A percentile compares a stretch with the other conserved stretches of the same genome.
These are phyloP conservation scores for Trichopus zeylanicus DNA, from an alignment of 116 monocot species.

Conservation along the genomic window DNA sequence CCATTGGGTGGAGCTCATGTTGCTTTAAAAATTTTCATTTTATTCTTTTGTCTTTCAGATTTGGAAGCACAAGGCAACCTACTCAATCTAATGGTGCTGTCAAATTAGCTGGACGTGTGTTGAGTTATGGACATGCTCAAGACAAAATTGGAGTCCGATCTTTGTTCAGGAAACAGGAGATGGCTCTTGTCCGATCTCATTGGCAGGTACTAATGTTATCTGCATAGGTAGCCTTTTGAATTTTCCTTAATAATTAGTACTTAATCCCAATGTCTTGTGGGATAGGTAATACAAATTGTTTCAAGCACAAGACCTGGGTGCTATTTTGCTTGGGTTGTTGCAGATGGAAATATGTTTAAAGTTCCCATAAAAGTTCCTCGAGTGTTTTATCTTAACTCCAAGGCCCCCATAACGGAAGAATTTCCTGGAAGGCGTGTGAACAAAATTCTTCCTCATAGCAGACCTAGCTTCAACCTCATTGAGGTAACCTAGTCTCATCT, in stretches of 20 bases:
- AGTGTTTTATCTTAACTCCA: conserved; percentile 87
- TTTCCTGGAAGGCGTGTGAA: conserved; percentile 85
- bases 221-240: neutral
- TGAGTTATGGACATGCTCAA: conserved; percentile 16
- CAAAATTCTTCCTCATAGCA: conserved; percentile 89
- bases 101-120: conserved; percentile 14
- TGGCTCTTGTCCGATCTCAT: conserved; percentile 51
- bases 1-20: no score
- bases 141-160: conserved; percentile 34
- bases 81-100: conserved; percentile 18
- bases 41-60: conserved; percentile 24
- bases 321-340: conserved; percentile 85
- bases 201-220: conserved; percentile 62
- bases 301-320: conserved; percentile 50
- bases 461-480: conserved; percentile 76
- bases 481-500: conserved; percentile 36
- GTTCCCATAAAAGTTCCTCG: conserved; percentile 64
- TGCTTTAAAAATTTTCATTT: neutral
- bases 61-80: conserved; percentile 21
- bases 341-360: conserved; percentile 76
- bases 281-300: conserved; percentile 83
- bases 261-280: neutral
- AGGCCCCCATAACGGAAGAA: conserved; percentile 74
- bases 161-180: conserved; percentile 66
- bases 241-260: neutral